Conservation (phyloP, 1,284 basidiomycete species). For the Leccinum griseonigrum region DNA sequence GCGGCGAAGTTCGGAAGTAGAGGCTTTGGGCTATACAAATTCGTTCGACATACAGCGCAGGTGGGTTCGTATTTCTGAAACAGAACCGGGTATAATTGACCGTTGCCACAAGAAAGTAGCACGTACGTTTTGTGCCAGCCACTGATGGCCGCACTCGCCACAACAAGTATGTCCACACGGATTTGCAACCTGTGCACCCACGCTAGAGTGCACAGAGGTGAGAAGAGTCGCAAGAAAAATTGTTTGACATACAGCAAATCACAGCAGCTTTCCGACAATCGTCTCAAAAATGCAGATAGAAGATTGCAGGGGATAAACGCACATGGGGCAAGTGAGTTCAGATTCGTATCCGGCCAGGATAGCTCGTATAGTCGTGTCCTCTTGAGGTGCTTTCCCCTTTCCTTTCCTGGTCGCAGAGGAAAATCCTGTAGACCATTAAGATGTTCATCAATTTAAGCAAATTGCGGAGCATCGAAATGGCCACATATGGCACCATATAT, state of each 20-base stretch:
- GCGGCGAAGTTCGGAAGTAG: constrained; percentile 52
- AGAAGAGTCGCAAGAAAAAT: background rate
- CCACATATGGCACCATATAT: background rate
- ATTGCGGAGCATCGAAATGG: constrained; percentile 2
- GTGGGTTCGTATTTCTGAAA: constrained; percentile 35
- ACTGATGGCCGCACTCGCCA: constrained; percentile 50
- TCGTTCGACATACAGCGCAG: constrained; percentile 50
- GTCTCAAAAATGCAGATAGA: constrained; percentile 2
- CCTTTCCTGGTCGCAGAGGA: constrained; percentile 21
- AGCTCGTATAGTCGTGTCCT: constrained; percentile 10
- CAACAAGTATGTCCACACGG: constrained; percentile 60
- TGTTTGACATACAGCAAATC: constrained; percentile 47
- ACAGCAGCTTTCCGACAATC: constrained; percentile 42
- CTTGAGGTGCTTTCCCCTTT: constrained; percentile 21
- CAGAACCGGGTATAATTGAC: constrained; percentile 4
- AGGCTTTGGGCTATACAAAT: constrained; percentile 34
- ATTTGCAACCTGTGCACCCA: constrained; percentile 49
- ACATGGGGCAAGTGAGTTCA: constrained; percentile 59
- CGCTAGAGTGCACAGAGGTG: constrained; percentile 33
- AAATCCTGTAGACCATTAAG: background rate
- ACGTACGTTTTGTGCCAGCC: constrained; percentile 44
- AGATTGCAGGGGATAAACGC: constrained; percentile 21
- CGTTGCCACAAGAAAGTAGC: background rate
- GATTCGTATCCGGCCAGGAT: constrained; percentile 44
- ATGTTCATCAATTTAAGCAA: constrained; percentile 1